Evolutionary conservation across 768 basidiomycete genomes (phyloP), one percentile per base, ranked within the genome.

Genomic region (Chiua virens): DNA sequence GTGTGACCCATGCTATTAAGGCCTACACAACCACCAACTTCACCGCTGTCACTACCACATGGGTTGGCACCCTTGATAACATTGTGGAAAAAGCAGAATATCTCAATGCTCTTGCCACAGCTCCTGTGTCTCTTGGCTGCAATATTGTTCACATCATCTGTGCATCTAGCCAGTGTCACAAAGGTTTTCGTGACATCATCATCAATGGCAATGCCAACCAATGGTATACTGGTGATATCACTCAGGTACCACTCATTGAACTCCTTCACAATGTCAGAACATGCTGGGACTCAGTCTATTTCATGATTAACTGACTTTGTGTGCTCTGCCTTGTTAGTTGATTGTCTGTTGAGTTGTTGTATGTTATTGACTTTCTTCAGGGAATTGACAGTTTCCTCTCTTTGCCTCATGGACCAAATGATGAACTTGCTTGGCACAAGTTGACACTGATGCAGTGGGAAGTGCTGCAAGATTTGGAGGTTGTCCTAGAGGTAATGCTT

Each of bases 191-290:
- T 15, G 11, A 14, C 36, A 17, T 3, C 15, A 37, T 37, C 11
- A 37, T 17, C 11, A 37, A 14, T 5, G 15, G 36, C 5, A 37
- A 37, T 17, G 13, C 11, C 11, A 37, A 15, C 8, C 11, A 37
- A 8, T 37, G 36, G 36, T 37, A 15, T 18, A 17, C 7, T 37
- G 36, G 15, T 17, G 18, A 37, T 15, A 15, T 14, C 36, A 10
- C 36, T 3, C 11, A 46, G 21, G n/a, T 52, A 4, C 44, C 37
- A 3, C 11, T 17, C 2, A 4, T 52, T 5, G 44, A 52, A 22
- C 37, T 52, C 13, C 43, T 52, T n/a, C 62, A 66, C 4, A 69
- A 77, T 52, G 68, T 78, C 1, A 23, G 51, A 2, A 76, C 73
- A 0, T 55, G 63, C 0, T 75, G 72, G 36, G 36, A 37, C 18